Evolutionary conservation across 495 filamentous ascomycete species (phyloP).

Genomic region (Aspergillus hancockii): DNA sequence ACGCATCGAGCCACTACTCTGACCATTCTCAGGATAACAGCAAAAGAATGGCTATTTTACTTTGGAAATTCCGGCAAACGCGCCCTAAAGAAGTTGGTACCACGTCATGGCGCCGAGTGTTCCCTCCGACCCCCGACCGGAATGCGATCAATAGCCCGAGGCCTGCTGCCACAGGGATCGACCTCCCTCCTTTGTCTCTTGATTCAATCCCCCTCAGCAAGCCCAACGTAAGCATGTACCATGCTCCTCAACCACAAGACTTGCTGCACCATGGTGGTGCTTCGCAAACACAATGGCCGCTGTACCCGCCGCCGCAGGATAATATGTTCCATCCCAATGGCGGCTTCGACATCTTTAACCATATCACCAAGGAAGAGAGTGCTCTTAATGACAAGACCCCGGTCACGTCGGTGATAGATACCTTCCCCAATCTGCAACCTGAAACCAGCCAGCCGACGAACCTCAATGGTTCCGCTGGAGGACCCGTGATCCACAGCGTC

Average conservation of each 20-base stretch:
- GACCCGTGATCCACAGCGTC: slow-evolving; percentile 42
- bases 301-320: slow-evolving; percentile 41
- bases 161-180: slow-evolving; percentile 33
- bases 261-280: slow-evolving; percentile 31
- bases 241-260: slow-evolving; percentile 35
- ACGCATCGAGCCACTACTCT: slow-evolving; percentile 34
- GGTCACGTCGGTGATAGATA: slow-evolving; percentile 43
- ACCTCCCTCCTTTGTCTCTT: slow-evolving; percentile 42
- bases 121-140: slow-evolving; percentile 39
- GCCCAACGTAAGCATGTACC: slow-evolving; percentile 37
- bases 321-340: slow-evolving; percentile 39
- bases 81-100: slow-evolving; percentile 45
- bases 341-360: slow-evolving; percentile 38
- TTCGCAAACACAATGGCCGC: slow-evolving; percentile 40
- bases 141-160: slow-evolving; percentile 41
- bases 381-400: slow-evolving; percentile 41
- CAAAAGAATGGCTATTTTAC: slow-evolving; percentile 50
- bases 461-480: slow-evolving; percentile 31
- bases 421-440: slow-evolving; percentile 36
- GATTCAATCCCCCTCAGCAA: slow-evolving; percentile 42
- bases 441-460: slow-evolving; percentile 37
- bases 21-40: slow-evolving; percentile 33
- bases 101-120: slow-evolving; percentile 54
- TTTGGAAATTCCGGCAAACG: slow-evolving; percentile 56
- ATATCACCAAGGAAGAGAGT: slow-evolving; percentile 42